Base-by-base conservation (phyloP, 306 rosid genomes). In the Arachis hypogaea region DNA sequence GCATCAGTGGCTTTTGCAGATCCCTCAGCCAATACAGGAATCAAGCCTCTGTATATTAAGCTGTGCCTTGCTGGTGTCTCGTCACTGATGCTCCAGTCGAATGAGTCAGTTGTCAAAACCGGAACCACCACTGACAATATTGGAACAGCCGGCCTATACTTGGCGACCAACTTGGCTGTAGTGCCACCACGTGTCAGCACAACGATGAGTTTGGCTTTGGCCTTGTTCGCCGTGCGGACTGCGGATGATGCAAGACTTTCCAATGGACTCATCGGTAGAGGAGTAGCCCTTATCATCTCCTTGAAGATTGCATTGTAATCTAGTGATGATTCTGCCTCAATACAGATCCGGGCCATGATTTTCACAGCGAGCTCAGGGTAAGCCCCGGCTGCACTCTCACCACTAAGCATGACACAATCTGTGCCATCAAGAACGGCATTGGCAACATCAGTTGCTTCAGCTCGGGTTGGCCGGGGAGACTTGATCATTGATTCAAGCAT, bases 401-500 rank as follows among this genome's bases (percentile, higher is more conserved):
- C 98, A 78, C 98, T 93, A 69, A 90, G 98, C 98, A 93, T 93
- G 40, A 93, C 98, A 66, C 98, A 93, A 72, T 93, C 98, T 4
- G 96, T 93, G 66, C 98, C 98, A 73, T 93, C 98, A 73, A 93
- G 95, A 45, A 93, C 98, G 5, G 95, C 98, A 75, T 93, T 93
- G 61, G 98, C 97, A 5, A 93, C 98, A 71, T 93, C 98, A 30
- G 97, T 93, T 55, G 98, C 98, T 82, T 93, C 98, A 41, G 98
- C 97, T 38, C 97, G 93, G 38, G 98, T 93, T 77, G 97, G 98
- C 66, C 98, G 82, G 4, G 97, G 97, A 77, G 97, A 93, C 85
- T 93, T 93, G 84, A 90, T 93, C 98, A 93, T 93, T 59, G 98
- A 90, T 66, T 93, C 98, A 74, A 93, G 98, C 98, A 93, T 93